These are phyloP conservation scores for Ophiostoma triangulosporum DNA, from an alignment of 2,329 filamentous ascomycete species.

Conservation along the genomic window DNA sequence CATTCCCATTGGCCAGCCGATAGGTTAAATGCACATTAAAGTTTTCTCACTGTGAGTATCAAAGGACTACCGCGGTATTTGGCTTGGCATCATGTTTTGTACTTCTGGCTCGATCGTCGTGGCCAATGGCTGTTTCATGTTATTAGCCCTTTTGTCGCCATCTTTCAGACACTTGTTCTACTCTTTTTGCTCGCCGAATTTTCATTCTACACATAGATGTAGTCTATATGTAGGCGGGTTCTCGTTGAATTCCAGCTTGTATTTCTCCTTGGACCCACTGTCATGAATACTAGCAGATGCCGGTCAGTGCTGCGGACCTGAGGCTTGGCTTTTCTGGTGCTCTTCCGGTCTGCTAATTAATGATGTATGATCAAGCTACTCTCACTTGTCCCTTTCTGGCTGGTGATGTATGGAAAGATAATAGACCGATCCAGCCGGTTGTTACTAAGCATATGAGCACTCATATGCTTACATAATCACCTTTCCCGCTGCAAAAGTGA, in stretches of 20 bases:
- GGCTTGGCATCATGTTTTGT: background rate
- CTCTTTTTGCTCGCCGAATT: background rate
- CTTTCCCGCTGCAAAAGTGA: no score
- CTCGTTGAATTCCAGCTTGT: background rate
- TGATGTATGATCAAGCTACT: no score
- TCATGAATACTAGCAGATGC: background rate
- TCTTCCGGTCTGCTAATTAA: background rate
- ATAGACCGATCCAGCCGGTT: no score
- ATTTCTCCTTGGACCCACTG: background rate
- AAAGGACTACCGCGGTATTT: background rate
- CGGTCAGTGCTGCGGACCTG: no score
- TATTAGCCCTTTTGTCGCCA: background rate
- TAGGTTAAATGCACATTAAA: background rate
- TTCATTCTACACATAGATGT: background rate
- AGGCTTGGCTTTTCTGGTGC: background rate
- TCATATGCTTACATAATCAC: no score
- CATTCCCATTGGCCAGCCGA: background rate
- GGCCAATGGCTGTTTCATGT: background rate
- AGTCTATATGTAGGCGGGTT: background rate
- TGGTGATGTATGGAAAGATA: background rate
- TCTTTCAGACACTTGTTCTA: background rate
- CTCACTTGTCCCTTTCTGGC: background rate
- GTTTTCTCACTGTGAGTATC: constrained; percentile 1
- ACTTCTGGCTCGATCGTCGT: background rate
- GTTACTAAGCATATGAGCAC: no score